Conservation (phyloP, 371 early-diverging fungal species). For the Blyttiomyces sp. region DNA sequence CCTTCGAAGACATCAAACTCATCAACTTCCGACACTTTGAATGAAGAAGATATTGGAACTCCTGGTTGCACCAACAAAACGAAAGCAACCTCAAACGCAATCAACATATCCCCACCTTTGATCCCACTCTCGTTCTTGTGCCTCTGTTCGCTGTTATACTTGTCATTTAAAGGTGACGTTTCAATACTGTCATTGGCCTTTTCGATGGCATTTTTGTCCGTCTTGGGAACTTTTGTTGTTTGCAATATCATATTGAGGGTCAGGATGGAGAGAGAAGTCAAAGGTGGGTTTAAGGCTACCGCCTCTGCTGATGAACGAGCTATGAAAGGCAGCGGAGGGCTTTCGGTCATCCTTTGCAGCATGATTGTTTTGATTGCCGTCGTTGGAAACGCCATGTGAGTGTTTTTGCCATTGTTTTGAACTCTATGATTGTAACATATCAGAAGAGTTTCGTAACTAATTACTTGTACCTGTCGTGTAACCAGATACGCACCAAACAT, state of each 20-base stretch:
- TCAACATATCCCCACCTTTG: slow-evolving; percentile 38
- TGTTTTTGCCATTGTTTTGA: background rate
- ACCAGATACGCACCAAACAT: slow-evolving; percentile 34
- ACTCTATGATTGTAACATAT: background rate
- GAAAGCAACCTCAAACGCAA: background rate
- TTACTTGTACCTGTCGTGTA: background rate
- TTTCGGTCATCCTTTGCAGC: slow-evolving; percentile 24
- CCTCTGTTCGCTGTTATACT: slow-evolving; percentile 44
- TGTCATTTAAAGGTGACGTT: slow-evolving; percentile 43
- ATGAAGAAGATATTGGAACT: no score
- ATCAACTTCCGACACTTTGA: no score
- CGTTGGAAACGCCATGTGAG: slow-evolving; percentile 48
- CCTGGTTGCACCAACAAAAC: background rate
- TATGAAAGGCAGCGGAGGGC: background rate
- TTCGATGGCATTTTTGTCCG: slow-evolving; percentile 52
- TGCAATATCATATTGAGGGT: slow-evolving; percentile 20
- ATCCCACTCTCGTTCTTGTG: slow-evolving; percentile 49
- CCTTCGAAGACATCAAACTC: background rate
- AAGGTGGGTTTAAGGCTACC: background rate
- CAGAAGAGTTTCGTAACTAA: background rate
- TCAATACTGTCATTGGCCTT: slow-evolving; percentile 54
- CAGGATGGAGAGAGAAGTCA: slow-evolving; percentile 1
- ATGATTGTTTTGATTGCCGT: slow-evolving; percentile 33
- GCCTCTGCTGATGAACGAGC: background rate
- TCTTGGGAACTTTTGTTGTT: slow-evolving; percentile 44